A percentile compares a stretch with the other conserved stretches of the same genome.
Evolutionary conservation across 306 rosid genomes (phyloP).

Genomic region (Argentina anserina): DNA sequence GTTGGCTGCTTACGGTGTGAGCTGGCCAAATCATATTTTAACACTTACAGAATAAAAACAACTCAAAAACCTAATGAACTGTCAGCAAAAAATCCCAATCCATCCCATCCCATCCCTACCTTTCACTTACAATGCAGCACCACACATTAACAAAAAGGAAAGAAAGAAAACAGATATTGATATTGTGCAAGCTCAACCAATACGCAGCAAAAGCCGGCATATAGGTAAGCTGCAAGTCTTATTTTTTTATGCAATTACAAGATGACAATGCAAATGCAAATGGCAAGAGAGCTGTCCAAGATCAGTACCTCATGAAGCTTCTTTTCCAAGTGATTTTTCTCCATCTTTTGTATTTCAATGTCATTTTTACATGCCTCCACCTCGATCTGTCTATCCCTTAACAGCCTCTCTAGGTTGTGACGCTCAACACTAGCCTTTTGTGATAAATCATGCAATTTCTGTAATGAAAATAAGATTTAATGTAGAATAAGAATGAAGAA

Average conservation of each 20-base stretch:
- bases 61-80: background rate
- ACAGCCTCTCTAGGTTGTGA: constrained; percentile 50
- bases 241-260: background rate
- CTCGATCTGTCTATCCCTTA: constrained; percentile 57
- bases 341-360: constrained; percentile 52
- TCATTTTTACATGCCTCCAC: constrained; percentile 58
- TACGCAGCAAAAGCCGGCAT: background rate
- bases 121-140: background rate
- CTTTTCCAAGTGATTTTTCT: constrained; percentile 50
- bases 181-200: background rate
- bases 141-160: background rate
- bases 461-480: background rate
- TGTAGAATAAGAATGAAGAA: background rate
- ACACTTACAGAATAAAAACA: background rate
- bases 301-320: constrained; percentile 72
- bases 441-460: constrained; percentile 77
- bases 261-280: background rate
- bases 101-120: background rate
- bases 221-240: background rate
- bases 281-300: constrained; percentile 12
- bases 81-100: background rate
- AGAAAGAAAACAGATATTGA: background rate
- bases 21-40: background rate
- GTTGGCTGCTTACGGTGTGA: background rate
- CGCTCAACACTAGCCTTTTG: constrained; percentile 56